Base-by-base conservation (phyloP, 306 rosid genomes). In the Glycyrrhiza uralensis region DNA sequence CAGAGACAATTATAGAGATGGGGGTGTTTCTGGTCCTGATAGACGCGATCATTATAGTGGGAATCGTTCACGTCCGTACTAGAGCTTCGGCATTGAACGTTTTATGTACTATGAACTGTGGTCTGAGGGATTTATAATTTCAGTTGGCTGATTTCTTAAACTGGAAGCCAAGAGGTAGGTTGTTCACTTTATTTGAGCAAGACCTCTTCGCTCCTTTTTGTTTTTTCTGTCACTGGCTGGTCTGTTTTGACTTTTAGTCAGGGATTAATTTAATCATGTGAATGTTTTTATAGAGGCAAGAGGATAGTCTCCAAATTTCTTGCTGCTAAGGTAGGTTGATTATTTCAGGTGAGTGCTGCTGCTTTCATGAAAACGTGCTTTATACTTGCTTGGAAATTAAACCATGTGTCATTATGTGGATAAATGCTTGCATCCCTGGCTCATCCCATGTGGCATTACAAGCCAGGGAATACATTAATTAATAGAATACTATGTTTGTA, bases 281-380 rank as follows among this genome's bases (percentile, higher is more conserved):
- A 80, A 91, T 95, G 87, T 88, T 86, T 94, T 90, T 89, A 69
- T 94, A 94, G 99, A 86, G 96, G 89, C 93, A 86, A 87, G 70
- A 87, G 93, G 99, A 87, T 91, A 88, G 77, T 88, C 97, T 88
- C 90, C 97, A 78, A 91, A 89, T 80, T 86, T 87, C 96, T 89
- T 89, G 96, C 94, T 86, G 99, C 95, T 94, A 94, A 85, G 90
- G 87, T 89, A 94, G 96, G 90, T 94, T 89, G 92, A 89, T 85
- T 84, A 66, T 86, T 89, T 85, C 97, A 95, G 99, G 99, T 95
- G 99, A 95, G 97, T 88, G 91, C 84, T 66, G 91, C 84, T 66
- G 83, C 85, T 83, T 74, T 82, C 83, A 61, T 81, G 60, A 74
- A 75, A 89, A 63, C 29, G 50, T 72, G 78, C 71, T 84, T 79